These are phyloP conservation scores for Lizonia empirigonia DNA, from an alignment of 2,329 filamentous ascomycete species.

Conservation along the genomic window DNA sequence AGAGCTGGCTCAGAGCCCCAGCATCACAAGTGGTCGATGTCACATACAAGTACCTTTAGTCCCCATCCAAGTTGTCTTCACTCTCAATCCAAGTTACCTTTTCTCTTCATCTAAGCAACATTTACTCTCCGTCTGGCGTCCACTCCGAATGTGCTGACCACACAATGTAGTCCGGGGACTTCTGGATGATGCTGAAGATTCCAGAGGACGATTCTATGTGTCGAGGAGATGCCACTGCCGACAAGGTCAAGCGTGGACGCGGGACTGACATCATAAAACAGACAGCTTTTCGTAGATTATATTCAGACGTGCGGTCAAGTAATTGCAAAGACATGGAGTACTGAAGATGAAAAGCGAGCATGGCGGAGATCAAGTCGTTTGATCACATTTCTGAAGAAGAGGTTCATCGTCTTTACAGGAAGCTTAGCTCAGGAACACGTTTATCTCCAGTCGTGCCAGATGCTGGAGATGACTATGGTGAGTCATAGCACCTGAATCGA, in stretches of 20 bases:
- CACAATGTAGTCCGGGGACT: neutral
- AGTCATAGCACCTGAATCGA: neutral
- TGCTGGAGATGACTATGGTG: constrained; percentile 44
- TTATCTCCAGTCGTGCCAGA: constrained; percentile 47
- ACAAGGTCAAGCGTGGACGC: constrained; percentile 1
- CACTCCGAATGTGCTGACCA: too few species aligned
- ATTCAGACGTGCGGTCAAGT: neutral
- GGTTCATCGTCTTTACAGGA: constrained; percentile 45
- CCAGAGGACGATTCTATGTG: neutral
- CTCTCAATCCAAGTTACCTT: too few species aligned
- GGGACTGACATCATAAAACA: neutral
- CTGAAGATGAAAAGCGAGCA: neutral
- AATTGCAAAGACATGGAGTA: neutral
- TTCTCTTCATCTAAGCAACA: too few species aligned
- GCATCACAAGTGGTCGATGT: too few species aligned
- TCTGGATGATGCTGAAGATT: constrained; percentile 1
- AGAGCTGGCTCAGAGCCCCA: too few species aligned
- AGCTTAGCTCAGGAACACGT: constrained; percentile 44
- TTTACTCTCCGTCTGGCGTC: too few species aligned
- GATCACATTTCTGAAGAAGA: constrained; percentile 43
- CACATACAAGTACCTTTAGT: too few species aligned
- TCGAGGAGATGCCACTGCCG: constrained; percentile 2
- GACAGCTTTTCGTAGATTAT: neutral
- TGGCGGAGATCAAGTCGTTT: constrained; percentile 40
- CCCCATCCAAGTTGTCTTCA: too few species aligned